These are phyloP conservation scores for Sarocladium strictum DNA, from an alignment of 2,329 filamentous ascomycete genomes.

Conservation along the genomic window DNA sequence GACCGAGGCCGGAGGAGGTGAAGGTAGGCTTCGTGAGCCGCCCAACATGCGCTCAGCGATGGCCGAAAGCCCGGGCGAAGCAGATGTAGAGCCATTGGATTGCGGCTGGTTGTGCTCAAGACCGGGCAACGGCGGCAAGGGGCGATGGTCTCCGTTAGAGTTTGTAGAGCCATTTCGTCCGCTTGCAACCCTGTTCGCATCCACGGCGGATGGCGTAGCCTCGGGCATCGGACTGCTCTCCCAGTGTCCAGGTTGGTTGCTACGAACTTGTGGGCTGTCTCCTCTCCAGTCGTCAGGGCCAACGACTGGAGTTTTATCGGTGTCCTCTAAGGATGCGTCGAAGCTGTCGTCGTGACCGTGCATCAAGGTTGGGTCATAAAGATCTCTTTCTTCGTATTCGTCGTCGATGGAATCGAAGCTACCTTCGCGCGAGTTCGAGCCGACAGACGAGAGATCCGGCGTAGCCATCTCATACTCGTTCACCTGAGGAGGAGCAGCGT, in stretches of 20 bases:
- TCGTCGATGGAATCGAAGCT: constrained; percentile 85
- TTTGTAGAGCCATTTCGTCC: constrained; percentile 65
- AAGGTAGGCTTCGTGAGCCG: constrained; percentile 62
- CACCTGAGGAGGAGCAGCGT: constrained; percentile 84
- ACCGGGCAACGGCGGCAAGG: constrained; percentile 79
- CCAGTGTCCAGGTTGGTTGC: constrained; percentile 36
- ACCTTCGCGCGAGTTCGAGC: constrained; percentile 83
- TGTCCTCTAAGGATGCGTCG: constrained; percentile 90
- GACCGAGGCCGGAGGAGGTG: constrained; percentile 58
- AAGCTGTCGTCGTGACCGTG: constrained; percentile 73
- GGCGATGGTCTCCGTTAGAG: constrained; percentile 76
- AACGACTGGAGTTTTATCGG: constrained; percentile 96
- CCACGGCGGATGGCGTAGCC: constrained; percentile 31
- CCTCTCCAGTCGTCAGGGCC: constrained; percentile 94
- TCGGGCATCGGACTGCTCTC: constrained; percentile 65
- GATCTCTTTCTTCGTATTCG: constrained; percentile 58
- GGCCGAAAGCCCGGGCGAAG: constrained; percentile 59
- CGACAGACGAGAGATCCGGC: constrained; percentile 87
- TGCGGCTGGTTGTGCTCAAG: constrained; percentile 35
- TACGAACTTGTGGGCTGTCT: constrained; percentile 44
- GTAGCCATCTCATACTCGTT: constrained; percentile 99
- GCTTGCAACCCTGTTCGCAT: constrained; percentile 47
- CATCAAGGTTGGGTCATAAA: constrained; percentile 46
- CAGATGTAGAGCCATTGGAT: constrained; percentile 41
- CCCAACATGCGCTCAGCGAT: constrained; percentile 66